Base-by-base conservation (phyloP, 768 basidiomycete genomes). In the Podaxis sp. region DNA sequence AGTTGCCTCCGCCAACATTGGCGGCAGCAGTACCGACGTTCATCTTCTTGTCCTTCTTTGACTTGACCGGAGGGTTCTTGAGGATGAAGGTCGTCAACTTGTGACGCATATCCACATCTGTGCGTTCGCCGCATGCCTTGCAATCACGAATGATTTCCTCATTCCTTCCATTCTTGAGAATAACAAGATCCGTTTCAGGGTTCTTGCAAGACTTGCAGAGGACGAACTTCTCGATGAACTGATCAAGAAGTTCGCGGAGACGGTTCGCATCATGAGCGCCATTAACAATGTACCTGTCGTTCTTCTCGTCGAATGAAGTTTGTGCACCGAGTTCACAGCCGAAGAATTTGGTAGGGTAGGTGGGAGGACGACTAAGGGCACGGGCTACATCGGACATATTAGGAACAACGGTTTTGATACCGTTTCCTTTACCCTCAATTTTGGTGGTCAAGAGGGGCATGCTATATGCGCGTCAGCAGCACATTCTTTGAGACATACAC, bases 341-440 rank as follows among this genome's bases (percentile, higher is more conserved):
- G 71, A 99, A 99, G 83, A 96, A 99, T 78, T 99, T 99, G 76
- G 96, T 98, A 65, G 96, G 91, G 75, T 99, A 97, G 48, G 95
- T 86, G 28, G 97, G 91, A 64, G 96, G 96, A 63, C 97, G 90
- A 71, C 89, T 93, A 67, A 99, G 86, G 50, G 97, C 95, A 66
- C 94, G 90, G 53, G 96, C 94, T 67, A 99, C 90, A 76, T 99
- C 97, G 64, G 93, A 87, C 95, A 99, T 98, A 79, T 99, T 99
- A 20, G 96, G 96, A 58, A 98, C 79, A 72, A 99, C 96, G 51
- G 97, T 99, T 82, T 99, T 99, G 79, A 99, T 99, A 70, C 97
- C 97, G 75, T 99, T 99, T 64, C 97, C 97, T 77, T 95, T 96
- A 70, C 97, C 97, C 79, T 99, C 97, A 38, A 99, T 95, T 82